Conservation (phyloP, 352 stramenopile species). For the Aphanomyces stellatus region DNA sequence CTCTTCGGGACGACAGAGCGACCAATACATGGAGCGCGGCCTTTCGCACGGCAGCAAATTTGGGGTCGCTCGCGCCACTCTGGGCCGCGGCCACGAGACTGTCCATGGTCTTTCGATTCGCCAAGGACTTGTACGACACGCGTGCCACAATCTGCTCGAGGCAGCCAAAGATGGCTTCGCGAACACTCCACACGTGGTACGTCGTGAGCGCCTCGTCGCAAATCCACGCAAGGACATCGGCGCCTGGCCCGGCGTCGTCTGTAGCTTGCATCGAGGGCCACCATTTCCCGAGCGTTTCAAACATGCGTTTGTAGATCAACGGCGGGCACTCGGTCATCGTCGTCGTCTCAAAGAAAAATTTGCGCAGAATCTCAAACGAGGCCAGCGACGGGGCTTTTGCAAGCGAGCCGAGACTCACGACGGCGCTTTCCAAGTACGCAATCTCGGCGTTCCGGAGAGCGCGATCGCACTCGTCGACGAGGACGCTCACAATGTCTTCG, state of each 20-base stretch:
- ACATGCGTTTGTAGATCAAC: conserved; percentile 62
- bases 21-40: conserved; percentile 42
- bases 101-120: conserved; percentile 25
- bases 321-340: conserved; percentile 29
- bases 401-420: conserved; percentile 44
- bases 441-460: conserved; percentile 55
- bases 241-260: neutral
- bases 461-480: conserved; percentile 51
- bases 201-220: conserved; percentile 27
- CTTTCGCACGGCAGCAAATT: conserved; percentile 65
- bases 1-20: conserved; percentile 20
- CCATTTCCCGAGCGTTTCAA: conserved; percentile 46
- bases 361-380: conserved; percentile 32
- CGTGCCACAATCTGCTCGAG: conserved; percentile 30
- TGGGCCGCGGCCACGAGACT: conserved; percentile 38
- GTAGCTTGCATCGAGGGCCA: conserved; percentile 28
- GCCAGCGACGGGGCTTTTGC: conserved; percentile 28
- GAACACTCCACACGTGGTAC: conserved; percentile 61
- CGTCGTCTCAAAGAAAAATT: conserved; percentile 26
- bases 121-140: conserved; percentile 24
- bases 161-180: conserved; percentile 41
- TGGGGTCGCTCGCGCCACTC: conserved; percentile 47
- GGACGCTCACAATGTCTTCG: conserved; percentile 28
- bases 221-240: conserved; percentile 42
- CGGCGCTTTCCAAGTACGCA: conserved; percentile 57